Conservation (phyloP, 768 basidiomycete genomes). For the Lentinula aciculospora region DNA sequence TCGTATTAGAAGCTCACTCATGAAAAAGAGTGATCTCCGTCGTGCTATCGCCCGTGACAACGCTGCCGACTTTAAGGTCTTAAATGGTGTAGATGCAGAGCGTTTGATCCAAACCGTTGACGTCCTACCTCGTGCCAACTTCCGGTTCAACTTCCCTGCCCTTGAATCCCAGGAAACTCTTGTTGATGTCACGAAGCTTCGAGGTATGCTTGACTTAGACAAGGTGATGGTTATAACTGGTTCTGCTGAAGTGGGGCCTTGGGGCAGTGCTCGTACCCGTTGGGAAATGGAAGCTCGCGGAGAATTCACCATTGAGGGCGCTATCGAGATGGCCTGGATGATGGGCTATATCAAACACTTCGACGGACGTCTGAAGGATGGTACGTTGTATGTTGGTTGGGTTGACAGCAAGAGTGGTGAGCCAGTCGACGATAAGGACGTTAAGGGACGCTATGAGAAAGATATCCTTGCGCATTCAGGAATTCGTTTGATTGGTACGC, state of each 20-base stretch:
- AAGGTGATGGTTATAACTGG: conserved; percentile 96
- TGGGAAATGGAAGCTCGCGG: conserved; percentile 99
- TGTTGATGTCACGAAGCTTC: conserved; percentile 70
- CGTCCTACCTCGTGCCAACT: conserved; percentile 95
- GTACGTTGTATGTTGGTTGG: conserved; percentile 94
- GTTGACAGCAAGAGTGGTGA: conserved; percentile 91
- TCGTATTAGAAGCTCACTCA: conserved; percentile 76
- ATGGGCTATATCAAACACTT: conserved; percentile 99
- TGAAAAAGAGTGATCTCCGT: conserved; percentile 87
- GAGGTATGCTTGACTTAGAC: conserved; percentile 89
- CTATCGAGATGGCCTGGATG: conserved; percentile 99
- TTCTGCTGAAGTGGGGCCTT: conserved; percentile 96
- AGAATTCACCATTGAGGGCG: conserved; percentile 96
- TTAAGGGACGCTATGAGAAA: conserved; percentile 89
- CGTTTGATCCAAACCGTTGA: conserved; percentile 88
- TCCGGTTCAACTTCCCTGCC: conserved; percentile 90
- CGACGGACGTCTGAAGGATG: conserved; percentile 92
- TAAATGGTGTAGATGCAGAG: conserved; percentile 89
- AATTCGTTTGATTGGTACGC: conserved; percentile 87
- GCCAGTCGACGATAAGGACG: conserved; percentile 97
- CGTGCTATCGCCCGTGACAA: conserved; percentile 93
- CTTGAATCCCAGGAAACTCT: conserved; percentile 72
- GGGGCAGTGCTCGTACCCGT: conserved; percentile 95
- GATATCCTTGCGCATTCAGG: conserved; percentile 89
- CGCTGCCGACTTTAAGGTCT: conserved; percentile 89